A percentile compares a stretch with the other conserved stretches of the same genome.
Conservation (phyloP, 2,329 filamentous ascomycete genomes). For the Chalaropsis ovoidea region DNA sequence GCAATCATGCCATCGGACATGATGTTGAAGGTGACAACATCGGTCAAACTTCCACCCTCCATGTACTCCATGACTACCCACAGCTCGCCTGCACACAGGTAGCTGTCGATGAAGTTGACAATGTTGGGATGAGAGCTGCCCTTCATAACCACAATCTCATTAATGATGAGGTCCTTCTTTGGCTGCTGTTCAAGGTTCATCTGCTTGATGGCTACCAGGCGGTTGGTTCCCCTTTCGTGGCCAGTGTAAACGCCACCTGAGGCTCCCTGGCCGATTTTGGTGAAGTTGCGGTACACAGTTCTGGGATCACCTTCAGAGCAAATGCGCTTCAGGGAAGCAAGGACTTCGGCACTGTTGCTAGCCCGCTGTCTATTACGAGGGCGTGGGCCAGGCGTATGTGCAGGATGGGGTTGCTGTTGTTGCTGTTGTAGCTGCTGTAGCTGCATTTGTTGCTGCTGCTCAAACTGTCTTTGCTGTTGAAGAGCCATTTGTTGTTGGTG, state of each 20-base stretch:
- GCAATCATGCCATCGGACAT: conserved; percentile 98
- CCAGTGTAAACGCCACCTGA: conserved; percentile 93
- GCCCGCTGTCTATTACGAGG: conserved; percentile 69
- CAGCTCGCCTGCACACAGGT: conserved; percentile 75
- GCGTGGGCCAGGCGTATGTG: conserved; percentile 45
- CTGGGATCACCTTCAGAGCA: conserved; percentile 85
- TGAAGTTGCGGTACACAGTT: conserved; percentile 73
- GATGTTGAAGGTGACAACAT: conserved; percentile 98
- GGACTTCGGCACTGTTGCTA: conserved; percentile 71
- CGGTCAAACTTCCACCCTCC: conserved; percentile 94
- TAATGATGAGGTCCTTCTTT: conserved; percentile 98
- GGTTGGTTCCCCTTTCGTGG: conserved; percentile 71
- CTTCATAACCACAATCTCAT: conserved; percentile 98
- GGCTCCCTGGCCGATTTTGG: conserved; percentile 94
- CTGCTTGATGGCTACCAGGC: conserved; percentile 94
- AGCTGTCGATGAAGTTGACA: conserved; percentile 98
- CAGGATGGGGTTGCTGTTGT: conserved; percentile 29
- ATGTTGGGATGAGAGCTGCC: conserved; percentile 97
- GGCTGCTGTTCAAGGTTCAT: conserved; percentile 99
- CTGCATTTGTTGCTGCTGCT: conserved; percentile 34
- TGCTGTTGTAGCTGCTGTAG: conserved; percentile 32
- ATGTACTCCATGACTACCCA: conserved; percentile 99
- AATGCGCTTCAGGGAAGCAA: conserved; percentile 73
- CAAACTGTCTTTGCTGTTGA: conserved; percentile 21
- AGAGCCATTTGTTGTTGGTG: conserved; percentile 27